phyloP scores from a whole-genome alignment of 2,329 filamentous ascomycete genomes.

The Dothideomycetes sp. region DNA sequence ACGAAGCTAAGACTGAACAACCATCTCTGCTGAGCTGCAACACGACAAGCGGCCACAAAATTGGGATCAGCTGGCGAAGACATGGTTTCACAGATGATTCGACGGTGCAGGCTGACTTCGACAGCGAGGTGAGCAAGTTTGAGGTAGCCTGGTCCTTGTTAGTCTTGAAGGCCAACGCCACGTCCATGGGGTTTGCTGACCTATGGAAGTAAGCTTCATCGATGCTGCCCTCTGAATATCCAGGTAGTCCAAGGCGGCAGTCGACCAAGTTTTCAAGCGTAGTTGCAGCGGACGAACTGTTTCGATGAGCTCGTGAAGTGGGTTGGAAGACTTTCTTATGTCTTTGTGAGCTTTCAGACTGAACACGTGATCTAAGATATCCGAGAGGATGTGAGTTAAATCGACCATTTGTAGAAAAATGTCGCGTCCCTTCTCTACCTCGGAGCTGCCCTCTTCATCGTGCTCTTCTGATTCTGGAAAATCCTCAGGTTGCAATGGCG shows the following conservation, averaged over 20 bases:
- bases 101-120: slow-evolving; percentile 38
- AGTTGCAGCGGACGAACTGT: slow-evolving; percentile 22
- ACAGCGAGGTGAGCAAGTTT: slow-evolving; percentile 39
- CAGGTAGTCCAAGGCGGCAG: slow-evolving; percentile 19
- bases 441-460: slow-evolving; percentile 22
- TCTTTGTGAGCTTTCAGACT: slow-evolving; percentile 17
- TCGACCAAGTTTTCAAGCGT: slow-evolving; percentile 21
- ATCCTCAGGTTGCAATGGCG: slow-evolving; percentile 19
- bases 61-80: slow-evolving; percentile 20
- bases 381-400: slow-evolving; percentile 19
- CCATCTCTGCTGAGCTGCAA: slow-evolving; percentile 35
- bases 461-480: slow-evolving; percentile 25
- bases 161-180: background rate
- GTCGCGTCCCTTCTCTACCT: slow-evolving; percentile 21
- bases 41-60: slow-evolving; percentile 31
- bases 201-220: slow-evolving; percentile 26
- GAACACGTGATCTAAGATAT: slow-evolving; percentile 19
- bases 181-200: slow-evolving; percentile 18
- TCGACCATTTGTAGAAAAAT: slow-evolving; percentile 25
- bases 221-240: slow-evolving; percentile 21
- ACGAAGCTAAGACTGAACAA: slow-evolving; percentile 38
- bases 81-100: slow-evolving; percentile 27
- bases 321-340: slow-evolving; percentile 16
- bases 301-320: slow-evolving; percentile 17
- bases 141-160: slow-evolving; percentile 29